A percentile compares a stretch with the other conserved stretches of the same genome.
Evolutionary conservation across 2,329 filamentous ascomycete genomes (phyloP).

Genomic region (Botrytis aclada): DNA sequence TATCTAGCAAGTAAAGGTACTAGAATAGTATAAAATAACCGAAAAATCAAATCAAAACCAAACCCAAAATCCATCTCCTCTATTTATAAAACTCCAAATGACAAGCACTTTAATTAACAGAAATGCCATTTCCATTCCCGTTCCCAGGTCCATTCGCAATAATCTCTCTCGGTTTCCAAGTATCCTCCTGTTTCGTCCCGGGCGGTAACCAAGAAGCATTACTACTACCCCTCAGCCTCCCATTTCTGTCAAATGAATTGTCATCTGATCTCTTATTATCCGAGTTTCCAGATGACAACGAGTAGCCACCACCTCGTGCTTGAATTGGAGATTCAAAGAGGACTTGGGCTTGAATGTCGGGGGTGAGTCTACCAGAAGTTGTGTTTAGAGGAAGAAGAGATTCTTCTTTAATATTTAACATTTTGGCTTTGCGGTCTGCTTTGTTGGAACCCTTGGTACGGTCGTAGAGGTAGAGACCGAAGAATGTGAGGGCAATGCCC

Average conservation of each 20-base stretch:
- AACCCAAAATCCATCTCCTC: conserved; percentile 3
- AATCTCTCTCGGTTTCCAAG: conserved; percentile 55
- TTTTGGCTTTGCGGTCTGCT: conserved; percentile 76
- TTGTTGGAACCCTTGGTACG: conserved; percentile 85
- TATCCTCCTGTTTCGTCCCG: conserved; percentile 82
- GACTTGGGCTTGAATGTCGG: conserved; percentile 14
- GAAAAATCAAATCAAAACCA: not conserved
- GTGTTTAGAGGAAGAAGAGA: conserved; percentile 31
- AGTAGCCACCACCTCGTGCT: conserved; percentile 28
- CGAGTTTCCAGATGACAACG: conserved; percentile 42
- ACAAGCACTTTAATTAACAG: not conserved
- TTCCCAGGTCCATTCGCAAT: conserved; percentile 13
- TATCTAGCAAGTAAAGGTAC: not conserved
- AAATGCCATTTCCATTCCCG: conserved; percentile 12
- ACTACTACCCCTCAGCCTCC: conserved; percentile 44
- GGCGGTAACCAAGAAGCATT: conserved; percentile 65
- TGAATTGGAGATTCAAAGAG: conserved; percentile 9
- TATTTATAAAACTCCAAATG: conserved; percentile 4
- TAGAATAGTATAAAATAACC: not conserved
- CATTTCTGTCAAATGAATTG: conserved; percentile 55
- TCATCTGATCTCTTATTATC: conserved; percentile 42
- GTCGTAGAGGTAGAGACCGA: conserved; percentile 94
- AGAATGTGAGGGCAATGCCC: conserved; percentile 84
- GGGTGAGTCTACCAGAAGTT: conserved; percentile 12
- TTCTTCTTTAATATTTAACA: conserved; percentile 50